A percentile compares a stretch with the other conserved stretches of the same genome.
Evolutionary conservation across 2,329 filamentous ascomycete species (phyloP).

Genomic region (Cercospora janseana): DNA sequence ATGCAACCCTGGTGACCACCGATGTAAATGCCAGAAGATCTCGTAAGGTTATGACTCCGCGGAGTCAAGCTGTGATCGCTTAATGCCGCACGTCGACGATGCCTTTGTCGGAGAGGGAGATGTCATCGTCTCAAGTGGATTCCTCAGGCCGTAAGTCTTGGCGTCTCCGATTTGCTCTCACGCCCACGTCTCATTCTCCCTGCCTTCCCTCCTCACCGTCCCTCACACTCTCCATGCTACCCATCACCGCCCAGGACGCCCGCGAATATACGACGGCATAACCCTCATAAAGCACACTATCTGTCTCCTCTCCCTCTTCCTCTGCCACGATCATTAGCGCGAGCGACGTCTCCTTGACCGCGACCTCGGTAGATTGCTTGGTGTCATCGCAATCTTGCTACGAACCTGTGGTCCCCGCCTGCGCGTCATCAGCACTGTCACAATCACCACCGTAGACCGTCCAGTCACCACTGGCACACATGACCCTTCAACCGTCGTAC

Average conservation of each 20-base stretch:
- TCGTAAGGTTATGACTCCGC: no score
- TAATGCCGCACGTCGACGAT: no score
- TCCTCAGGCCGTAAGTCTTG: background rate
- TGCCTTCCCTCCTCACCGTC: background rate
- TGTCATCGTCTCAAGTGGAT: background rate
- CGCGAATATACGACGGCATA: background rate
- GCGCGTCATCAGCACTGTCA: background rate
- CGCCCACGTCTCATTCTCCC: conserved; percentile 3
- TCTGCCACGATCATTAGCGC: background rate
- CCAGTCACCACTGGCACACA: conserved; percentile 12
- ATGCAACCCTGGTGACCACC: no score
- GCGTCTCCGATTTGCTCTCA: no score
- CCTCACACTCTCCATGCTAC: background rate
- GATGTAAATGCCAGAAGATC: no score
- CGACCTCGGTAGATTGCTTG: conserved; percentile 6
- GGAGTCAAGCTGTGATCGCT: no score
- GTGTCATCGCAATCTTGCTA: conserved; percentile 7
- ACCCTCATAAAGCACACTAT: background rate
- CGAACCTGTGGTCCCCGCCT: conserved; percentile 2
- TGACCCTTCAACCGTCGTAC: conserved; percentile 43
- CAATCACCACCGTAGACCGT: background rate
- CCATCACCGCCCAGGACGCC: background rate
- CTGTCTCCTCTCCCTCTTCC: background rate
- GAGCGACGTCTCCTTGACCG: conserved; percentile 3
- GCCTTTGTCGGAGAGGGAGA: background rate